Evolutionary conservation across 768 basidiomycete genomes (phyloP), one percentile per base, ranked within the genome.

Genomic region (Cubamyces sp.): DNA sequence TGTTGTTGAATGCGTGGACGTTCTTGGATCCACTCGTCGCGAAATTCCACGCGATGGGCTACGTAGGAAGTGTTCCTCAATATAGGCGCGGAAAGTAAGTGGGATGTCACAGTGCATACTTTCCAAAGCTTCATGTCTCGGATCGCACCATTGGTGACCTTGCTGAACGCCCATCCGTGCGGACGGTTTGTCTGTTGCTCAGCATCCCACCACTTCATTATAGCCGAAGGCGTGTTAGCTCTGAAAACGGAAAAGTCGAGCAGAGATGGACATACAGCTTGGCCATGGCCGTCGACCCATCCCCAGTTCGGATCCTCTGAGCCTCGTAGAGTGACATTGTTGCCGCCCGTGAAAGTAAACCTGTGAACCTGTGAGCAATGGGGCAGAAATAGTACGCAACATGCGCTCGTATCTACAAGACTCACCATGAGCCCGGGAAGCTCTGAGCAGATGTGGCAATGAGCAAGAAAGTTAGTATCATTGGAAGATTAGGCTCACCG

Each of bases 251-350:
- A 26, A 21, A 4, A 47, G 5, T 14, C n/a, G 25, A 1, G 23
- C 28, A 9, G 9, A 5, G 9, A 9, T 28, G 19, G 3, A 16
- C 69, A 5, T 54, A 73, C 72, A 21, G 69, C 66, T 57, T 86
- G 84, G 1, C 86, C 86, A 53, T 87, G 81, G 1, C 76, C 82
- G 64, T 87, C 81, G 0, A 88, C 79, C 85, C 85, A 87, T n/a
- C 86, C 86, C 83, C 83, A 84, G 3, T 82, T 61, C 0, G 83
- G 81, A 62, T 87, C 81, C 12, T 69, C 73, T 21, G 82, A 80
- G 0, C 87, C 84, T 26, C 82, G 75, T 7, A 88, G 69, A 11
- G 84, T 87, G 46, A 87, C 82, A 57, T 87, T 87, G 42, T 69
- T 79, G 4, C 87, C 84, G 14, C 82, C 83, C 3, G 71, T 73